Conservation (phyloP, 1,284 basidiomycete genomes). For the Erythrobasidium hasegawianum region DNA sequence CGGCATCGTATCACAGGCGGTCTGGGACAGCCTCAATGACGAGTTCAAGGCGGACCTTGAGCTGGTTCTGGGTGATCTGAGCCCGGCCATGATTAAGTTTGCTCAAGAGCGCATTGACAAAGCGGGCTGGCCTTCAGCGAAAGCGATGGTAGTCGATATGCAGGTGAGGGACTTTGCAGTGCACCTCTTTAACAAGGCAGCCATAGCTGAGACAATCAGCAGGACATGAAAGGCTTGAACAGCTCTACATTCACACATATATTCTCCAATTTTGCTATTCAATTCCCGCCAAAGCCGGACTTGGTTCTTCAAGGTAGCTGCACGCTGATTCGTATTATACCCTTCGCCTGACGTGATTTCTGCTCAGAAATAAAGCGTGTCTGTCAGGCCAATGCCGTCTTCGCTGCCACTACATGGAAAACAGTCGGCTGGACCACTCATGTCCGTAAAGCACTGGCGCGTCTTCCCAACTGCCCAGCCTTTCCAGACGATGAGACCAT, state of each 20-base stretch:
- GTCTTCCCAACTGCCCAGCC: background rate
- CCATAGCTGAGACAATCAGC: too few relatives aligned
- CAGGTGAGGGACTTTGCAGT: too few relatives aligned
- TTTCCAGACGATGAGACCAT: constrained; percentile 8
- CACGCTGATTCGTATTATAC: too few relatives aligned
- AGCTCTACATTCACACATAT: too few relatives aligned
- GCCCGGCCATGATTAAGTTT: constrained; percentile 12
- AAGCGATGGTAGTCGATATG: constrained; percentile 8
- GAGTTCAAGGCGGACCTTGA: too few relatives aligned
- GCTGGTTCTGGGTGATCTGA: constrained; percentile 4
- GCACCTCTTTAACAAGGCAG: too few relatives aligned
- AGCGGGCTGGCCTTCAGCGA: constrained; percentile 5
- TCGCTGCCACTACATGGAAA: constrained; percentile 25
- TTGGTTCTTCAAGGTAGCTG: too few relatives aligned
- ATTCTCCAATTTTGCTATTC: too few relatives aligned
- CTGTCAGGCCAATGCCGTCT: constrained; percentile 1
- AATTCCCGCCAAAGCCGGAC: too few relatives aligned
- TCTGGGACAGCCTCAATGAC: background rate
- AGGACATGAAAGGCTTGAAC: background rate
- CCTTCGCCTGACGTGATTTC: too few relatives aligned
- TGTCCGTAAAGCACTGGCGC: constrained; percentile 4
- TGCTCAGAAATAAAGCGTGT: background rate
- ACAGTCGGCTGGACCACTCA: constrained; percentile 13
- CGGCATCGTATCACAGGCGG: too few relatives aligned
- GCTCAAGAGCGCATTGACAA: constrained; percentile 9